phyloP scores from a whole-genome alignment of 2,329 filamentous ascomycete species.

The Talaromyces sp. region DNA sequence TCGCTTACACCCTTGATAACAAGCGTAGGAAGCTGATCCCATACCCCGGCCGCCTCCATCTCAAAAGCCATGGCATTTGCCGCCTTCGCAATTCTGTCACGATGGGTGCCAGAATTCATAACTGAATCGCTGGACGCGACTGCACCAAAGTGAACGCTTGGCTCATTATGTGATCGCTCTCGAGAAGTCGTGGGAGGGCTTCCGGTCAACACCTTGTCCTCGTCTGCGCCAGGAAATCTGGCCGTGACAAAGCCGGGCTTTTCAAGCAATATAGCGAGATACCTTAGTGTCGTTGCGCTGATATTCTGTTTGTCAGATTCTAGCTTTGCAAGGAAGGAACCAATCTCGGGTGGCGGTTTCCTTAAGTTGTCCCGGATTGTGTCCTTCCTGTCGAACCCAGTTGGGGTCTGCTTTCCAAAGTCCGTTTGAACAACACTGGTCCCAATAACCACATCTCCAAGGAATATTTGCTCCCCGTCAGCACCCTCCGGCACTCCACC shows the following conservation, averaged over 20 bases:
- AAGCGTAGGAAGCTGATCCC: conserved; percentile 24
- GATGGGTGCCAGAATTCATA: conserved; percentile 40
- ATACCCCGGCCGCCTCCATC: conserved; percentile 26
- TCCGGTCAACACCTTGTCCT: conserved; percentile 16
- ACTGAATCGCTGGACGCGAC: conserved; percentile 44
- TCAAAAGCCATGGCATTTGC: conserved; percentile 25
- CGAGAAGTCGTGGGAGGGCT: conserved; percentile 13
- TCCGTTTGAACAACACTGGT: conserved; percentile 29
- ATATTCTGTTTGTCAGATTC: conserved; percentile 2
- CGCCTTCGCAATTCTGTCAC: conserved; percentile 32
- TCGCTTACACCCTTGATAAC: conserved; percentile 37
- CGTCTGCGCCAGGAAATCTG: neutral
- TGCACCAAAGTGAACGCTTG: conserved; percentile 37
- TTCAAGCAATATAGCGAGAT: neutral
- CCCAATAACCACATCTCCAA: conserved; percentile 35
- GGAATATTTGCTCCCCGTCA: conserved; percentile 24
- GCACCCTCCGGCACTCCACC: conserved; percentile 35
- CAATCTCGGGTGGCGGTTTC: conserved; percentile 24
- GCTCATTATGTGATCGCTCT: conserved; percentile 17
- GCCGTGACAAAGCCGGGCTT: conserved; percentile 1
- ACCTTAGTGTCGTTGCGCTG: neutral
- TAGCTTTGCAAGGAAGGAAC: conserved; percentile 23
- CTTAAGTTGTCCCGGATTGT: conserved; percentile 18
- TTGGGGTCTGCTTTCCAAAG: conserved; percentile 28
- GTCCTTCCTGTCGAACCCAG: conserved; percentile 25